These are phyloP conservation scores for Linnemannia schmuckeri DNA, from an alignment of 192 early-diverging fungal genomes.

Conservation along the genomic window DNA sequence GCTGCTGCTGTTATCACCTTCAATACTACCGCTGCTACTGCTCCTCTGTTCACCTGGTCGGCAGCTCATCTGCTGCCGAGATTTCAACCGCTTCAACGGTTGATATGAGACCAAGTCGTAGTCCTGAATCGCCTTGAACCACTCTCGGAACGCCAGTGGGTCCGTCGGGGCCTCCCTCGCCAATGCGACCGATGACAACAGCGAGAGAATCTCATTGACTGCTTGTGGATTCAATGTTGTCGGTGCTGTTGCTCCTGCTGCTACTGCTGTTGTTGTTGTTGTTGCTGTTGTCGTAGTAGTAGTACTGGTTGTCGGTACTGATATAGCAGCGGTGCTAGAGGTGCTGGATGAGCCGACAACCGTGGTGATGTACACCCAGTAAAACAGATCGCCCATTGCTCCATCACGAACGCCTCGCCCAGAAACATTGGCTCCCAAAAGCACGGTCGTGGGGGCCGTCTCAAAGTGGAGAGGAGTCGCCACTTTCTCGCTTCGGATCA, in stretches of 20 bases:
- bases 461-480: background rate
- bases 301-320: background rate
- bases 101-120: background rate
- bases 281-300: background rate
- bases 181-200: background rate
- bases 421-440: background rate
- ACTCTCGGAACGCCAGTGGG: background rate
- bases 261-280: background rate
- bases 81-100: background rate
- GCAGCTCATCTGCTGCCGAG: background rate
- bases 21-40: background rate
- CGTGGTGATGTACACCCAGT: background rate
- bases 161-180: background rate
- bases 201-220: background rate
- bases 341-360: background rate
- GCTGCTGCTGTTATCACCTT: background rate
- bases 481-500: background rate
- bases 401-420: conserved; percentile 1
- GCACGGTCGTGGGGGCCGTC: background rate
- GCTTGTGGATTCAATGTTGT: background rate
- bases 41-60: background rate
- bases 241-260: background rate
- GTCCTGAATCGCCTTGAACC: background rate
- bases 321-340: background rate
- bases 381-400: background rate